Evolutionary conservation across 2,329 filamentous ascomycete species (phyloP).

Genomic region (Fusarium duplospermum): DNA sequence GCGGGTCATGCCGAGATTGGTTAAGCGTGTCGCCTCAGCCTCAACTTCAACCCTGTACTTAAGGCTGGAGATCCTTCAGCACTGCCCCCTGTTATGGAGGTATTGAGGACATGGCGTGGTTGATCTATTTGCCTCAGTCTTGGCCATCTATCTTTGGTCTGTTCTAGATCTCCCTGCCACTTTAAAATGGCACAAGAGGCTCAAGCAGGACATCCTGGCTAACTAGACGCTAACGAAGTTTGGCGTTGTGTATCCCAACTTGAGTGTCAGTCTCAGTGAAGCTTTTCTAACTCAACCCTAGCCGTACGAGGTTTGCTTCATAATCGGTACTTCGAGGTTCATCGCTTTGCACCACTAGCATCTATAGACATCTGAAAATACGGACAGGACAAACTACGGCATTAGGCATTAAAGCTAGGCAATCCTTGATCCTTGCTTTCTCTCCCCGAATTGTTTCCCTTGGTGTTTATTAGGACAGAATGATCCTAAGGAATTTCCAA

Average conservation of each 20-base stretch:
- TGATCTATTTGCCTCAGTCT: neutral
- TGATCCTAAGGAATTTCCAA: neutral
- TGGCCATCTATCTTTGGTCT: neutral
- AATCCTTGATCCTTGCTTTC: too few relatives aligned
- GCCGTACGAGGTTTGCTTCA: too few relatives aligned
- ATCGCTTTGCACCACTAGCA: too few relatives aligned
- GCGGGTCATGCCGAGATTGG: neutral
- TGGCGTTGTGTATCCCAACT: neutral
- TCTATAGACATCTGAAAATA: too few relatives aligned
- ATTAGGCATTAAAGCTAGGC: too few relatives aligned
- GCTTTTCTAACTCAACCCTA: too few relatives aligned
- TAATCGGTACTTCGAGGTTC: too few relatives aligned
- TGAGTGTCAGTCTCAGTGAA: too few relatives aligned
- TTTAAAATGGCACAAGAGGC: neutral
- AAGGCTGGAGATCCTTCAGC: neutral
- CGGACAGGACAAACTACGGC: too few relatives aligned
- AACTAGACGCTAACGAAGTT: neutral
- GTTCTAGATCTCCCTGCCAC: neutral
- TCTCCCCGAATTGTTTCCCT: too few relatives aligned
- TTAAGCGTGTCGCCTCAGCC: neutral
- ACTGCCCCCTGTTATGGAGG: neutral
- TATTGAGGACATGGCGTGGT: neutral
- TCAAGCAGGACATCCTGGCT: neutral
- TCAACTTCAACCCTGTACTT: neutral
- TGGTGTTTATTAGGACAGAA: too few relatives aligned